Conservation (phyloP, 192 early-diverging fungal species). For the Phlyctochytrium arcticum region DNA sequence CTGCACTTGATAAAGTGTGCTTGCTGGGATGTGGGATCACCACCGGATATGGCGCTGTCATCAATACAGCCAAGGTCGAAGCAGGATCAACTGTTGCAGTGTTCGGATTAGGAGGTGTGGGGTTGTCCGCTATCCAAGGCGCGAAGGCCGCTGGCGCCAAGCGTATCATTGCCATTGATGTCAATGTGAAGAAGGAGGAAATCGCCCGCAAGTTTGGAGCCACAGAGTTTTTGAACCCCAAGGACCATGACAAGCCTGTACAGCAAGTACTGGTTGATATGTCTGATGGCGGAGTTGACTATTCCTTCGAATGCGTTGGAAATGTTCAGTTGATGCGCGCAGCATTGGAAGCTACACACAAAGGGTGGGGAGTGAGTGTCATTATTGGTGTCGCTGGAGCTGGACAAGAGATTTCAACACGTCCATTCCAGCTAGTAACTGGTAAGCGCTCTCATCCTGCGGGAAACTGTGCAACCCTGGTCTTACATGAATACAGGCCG, state of each 20-base stretch:
- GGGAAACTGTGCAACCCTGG: neutral
- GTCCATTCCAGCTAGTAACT: conserved; percentile 96
- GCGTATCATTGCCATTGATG: conserved; percentile 87
- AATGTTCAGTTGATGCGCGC: conserved; percentile 91
- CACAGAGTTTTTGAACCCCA: conserved; percentile 87
- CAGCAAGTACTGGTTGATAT: conserved; percentile 82
- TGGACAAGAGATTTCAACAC: conserved; percentile 88
- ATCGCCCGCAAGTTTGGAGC: conserved; percentile 76
- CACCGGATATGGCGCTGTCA: conserved; percentile 93
- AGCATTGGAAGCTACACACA: conserved; percentile 76
- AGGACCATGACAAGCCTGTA: conserved; percentile 71
- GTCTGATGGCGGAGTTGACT: conserved; percentile 94
- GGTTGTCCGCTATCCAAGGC: conserved; percentile 86
- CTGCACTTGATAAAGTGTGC: conserved; percentile 81
- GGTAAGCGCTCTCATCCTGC: conserved; percentile 28
- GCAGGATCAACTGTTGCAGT: conserved; percentile 71
- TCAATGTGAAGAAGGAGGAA: conserved; percentile 83
- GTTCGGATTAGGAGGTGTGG: conserved; percentile 95
- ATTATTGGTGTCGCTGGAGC: conserved; percentile 88
- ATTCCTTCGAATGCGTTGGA: conserved; percentile 94
- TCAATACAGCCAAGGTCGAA: conserved; percentile 88
- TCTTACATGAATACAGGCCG: conserved; percentile 54
- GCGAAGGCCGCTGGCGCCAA: conserved; percentile 44
- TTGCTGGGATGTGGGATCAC: conserved; percentile 95
- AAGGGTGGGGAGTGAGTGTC: conserved; percentile 84